Evolutionary conservation across 306 rosid species (phyloP).

Genomic region (Sechiopsis laciniata): DNA sequence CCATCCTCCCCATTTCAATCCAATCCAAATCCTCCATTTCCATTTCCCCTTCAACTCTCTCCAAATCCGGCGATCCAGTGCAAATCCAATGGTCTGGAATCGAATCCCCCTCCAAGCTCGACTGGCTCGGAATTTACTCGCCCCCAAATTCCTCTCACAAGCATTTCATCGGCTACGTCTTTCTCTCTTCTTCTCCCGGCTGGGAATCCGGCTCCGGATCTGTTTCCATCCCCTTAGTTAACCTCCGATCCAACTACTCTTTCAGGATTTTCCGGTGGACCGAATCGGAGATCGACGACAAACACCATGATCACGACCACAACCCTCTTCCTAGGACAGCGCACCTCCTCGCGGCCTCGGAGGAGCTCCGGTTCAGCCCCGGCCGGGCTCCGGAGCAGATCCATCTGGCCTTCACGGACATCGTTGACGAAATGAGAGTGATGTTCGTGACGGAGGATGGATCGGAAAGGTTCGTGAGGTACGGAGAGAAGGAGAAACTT

Average conservation of each 20-base stretch:
- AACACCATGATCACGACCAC: slow-evolving; percentile 57
- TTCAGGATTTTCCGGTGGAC: slow-evolving; percentile 85
- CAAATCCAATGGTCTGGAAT: slow-evolving; percentile 58
- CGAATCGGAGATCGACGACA: slow-evolving; percentile 48
- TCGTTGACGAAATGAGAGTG: slow-evolving; percentile 63
- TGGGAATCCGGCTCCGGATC: slow-evolving; percentile 71
- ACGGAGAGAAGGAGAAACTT: slow-evolving; percentile 39
- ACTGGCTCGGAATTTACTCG: slow-evolving; percentile 77
- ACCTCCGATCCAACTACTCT: slow-evolving; percentile 74
- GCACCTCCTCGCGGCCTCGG: slow-evolving; percentile 44
- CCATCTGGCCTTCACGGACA: slow-evolving; percentile 59
- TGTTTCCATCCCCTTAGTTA: slow-evolving; percentile 45
- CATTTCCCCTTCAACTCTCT: slow-evolving; percentile 36
- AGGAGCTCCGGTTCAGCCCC: slow-evolving; percentile 35
- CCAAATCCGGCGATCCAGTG: slow-evolving; percentile 54
- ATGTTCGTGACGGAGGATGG: slow-evolving; percentile 54
- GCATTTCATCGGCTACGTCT: slow-evolving; percentile 65
- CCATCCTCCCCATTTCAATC: slow-evolving; percentile 18
- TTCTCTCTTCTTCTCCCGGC: slow-evolving; percentile 48
- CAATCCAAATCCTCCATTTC: slow-evolving; percentile 41
- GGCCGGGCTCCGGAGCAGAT: slow-evolving; percentile 67
- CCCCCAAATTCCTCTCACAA: slow-evolving; percentile 54
- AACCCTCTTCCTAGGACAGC: slow-evolving; percentile 61
- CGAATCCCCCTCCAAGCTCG: slow-evolving; percentile 57
- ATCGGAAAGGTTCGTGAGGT: slow-evolving; percentile 39